A percentile compares a stretch with the other conserved stretches of the same genome.
Evolutionary conservation across 768 basidiomycete genomes (phyloP).

Genomic region (Leccinum ochraceum): DNA sequence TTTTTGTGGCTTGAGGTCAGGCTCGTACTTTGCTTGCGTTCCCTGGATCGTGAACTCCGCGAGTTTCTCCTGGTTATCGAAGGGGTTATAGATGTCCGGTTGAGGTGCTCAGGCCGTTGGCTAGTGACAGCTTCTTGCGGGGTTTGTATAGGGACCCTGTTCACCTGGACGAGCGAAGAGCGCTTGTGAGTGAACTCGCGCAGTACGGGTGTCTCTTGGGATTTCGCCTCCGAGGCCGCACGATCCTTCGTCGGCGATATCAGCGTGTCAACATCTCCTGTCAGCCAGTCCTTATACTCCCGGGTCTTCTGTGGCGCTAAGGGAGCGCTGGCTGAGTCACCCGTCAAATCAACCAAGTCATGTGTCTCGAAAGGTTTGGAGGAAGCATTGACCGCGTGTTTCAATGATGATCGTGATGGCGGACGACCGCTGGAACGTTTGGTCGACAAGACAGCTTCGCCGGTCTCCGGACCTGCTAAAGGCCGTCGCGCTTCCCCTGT

Average conservation of each 20-base stretch:
- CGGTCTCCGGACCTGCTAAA: constrained; percentile 17
- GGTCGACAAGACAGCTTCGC: constrained; percentile 11
- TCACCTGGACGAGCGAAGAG: constrained; percentile 62
- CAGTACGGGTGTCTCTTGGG: constrained; percentile 47
- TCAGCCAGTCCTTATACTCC: constrained; percentile 68
- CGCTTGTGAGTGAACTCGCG: constrained; percentile 75
- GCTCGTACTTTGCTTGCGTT: constrained; percentile 24
- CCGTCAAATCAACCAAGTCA: constrained; percentile 22
- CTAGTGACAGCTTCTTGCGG: constrained; percentile 37
- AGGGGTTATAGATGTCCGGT: constrained; percentile 14
- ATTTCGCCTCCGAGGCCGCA: constrained; percentile 14
- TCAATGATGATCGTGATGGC: constrained; percentile 45
- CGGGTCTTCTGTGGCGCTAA: constrained; percentile 23
- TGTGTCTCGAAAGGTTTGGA: constrained; percentile 38
- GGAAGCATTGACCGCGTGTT: constrained; percentile 48
- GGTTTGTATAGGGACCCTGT: constrained; percentile 27
- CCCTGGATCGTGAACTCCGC: constrained; percentile 38
- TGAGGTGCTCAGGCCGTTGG: constrained; percentile 14
- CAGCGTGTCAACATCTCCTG: constrained; percentile 58
- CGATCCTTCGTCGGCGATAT: constrained; percentile 20
- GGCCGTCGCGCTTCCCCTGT: constrained; percentile 13
- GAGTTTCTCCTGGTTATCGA: constrained; percentile 23
- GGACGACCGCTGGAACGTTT: constrained; percentile 26
- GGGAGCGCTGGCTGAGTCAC: constrained; percentile 8
- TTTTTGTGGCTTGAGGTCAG: constrained; percentile 13